Percentiles rank a stretch among this genome's conserved stretches.
Conservation (phyloP, 2,329 filamentous ascomycete genomes). For the Diaporthe sp. region DNA sequence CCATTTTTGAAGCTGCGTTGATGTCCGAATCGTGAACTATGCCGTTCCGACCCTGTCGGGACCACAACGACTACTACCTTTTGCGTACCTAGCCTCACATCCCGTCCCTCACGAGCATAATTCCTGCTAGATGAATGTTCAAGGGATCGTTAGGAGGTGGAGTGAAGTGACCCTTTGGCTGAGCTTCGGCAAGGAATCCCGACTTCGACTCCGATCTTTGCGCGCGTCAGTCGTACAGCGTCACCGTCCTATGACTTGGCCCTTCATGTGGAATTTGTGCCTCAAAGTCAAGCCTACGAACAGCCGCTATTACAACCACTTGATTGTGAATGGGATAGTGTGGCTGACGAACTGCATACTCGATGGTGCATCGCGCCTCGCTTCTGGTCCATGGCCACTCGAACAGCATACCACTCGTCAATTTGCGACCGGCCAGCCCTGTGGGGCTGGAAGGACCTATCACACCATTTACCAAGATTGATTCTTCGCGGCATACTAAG, state of each 20-base stretch:
- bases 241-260: neutral
- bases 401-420: slow-evolving; percentile 4
- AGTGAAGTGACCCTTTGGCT: neutral
- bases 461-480: slow-evolving; percentile 4
- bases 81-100: neutral
- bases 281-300: neutral
- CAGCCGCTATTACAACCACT: neutral
- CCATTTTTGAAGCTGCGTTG: neutral
- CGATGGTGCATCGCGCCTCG: slow-evolving; percentile 8
- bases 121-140: too few relatives aligned
- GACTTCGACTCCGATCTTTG: neutral
- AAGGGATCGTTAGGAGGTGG: neutral
- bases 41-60: neutral
- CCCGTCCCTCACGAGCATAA: neutral
- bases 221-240: neutral
- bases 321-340: neutral
- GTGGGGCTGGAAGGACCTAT: slow-evolving; percentile 2
- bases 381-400: neutral
- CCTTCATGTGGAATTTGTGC: neutral
- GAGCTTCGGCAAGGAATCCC: neutral
- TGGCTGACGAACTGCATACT: slow-evolving; percentile 7
- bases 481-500: neutral
- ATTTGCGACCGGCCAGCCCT: slow-evolving; percentile 1
- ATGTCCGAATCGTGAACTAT: slow-evolving; percentile 5
- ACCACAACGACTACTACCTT: neutral